Evolutionary conservation across 2,329 filamentous ascomycete genomes (phyloP).

Genomic region (Claviceps pusilla): DNA sequence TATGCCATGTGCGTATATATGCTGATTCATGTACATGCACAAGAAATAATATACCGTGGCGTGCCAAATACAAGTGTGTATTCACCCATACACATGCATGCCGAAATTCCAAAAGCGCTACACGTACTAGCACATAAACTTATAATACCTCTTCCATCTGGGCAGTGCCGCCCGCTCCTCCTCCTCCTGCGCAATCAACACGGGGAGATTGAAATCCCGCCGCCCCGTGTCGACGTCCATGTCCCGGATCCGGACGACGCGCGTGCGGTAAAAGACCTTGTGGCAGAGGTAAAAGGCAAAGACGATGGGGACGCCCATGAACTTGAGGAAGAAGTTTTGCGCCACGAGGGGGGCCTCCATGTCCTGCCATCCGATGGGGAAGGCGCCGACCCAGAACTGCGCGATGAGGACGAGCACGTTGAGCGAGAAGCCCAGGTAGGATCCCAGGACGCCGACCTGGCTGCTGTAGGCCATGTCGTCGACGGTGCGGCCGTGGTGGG

Average conservation of each 20-base stretch:
- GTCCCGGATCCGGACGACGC: conserved; percentile 49
- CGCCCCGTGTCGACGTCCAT: conserved; percentile 83
- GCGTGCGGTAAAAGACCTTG: conserved; percentile 60
- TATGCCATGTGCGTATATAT: no score
- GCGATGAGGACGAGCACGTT: conserved; percentile 64
- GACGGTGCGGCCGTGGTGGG: conserved; percentile 49
- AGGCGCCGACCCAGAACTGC: conserved; percentile 80
- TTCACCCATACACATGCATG: no score
- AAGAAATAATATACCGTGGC: no score
- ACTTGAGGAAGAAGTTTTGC: conserved; percentile 58
- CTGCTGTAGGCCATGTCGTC: conserved; percentile 68
- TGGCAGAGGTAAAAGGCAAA: conserved; percentile 54
- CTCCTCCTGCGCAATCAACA: conserved; percentile 64
- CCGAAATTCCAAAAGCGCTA: no score
- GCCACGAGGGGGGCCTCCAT: conserved; percentile 32
- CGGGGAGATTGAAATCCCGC: conserved; percentile 66
- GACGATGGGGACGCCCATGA: conserved; percentile 56
- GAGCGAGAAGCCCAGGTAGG: conserved; percentile 62
- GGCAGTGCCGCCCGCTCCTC: conserved; percentile 62
- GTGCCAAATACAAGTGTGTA: no score
- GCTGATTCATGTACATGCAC: no score
- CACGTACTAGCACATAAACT: conserved; percentile 46
- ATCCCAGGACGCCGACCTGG: conserved; percentile 64
- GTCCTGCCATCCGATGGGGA: conserved; percentile 46
- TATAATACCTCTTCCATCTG: conserved; percentile 61